These are phyloP conservation scores for Omphalotus guepiniiformis DNA, from an alignment of 768 basidiomycete genomes.

Conservation along the genomic window DNA sequence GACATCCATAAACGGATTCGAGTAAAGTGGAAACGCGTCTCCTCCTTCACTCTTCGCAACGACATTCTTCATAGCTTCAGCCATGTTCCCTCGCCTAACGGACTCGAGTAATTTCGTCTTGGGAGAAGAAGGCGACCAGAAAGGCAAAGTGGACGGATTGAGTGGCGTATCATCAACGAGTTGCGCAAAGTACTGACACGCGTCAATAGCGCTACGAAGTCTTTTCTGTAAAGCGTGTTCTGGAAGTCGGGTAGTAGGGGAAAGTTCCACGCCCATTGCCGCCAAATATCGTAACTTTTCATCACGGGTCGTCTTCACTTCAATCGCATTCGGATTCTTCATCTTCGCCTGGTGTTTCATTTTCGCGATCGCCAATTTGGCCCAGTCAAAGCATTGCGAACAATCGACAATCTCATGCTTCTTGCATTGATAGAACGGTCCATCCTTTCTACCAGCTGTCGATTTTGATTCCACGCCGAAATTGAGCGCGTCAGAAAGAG, in stretches of 20 bases:
- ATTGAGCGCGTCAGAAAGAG: constrained; percentile 18
- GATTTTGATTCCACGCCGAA: constrained; percentile 12
- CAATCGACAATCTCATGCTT: constrained; percentile 27
- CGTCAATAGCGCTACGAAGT: constrained; percentile 3
- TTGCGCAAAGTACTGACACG: neutral
- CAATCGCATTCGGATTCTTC: constrained; percentile 1
- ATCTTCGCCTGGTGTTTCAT: constrained; percentile 23
- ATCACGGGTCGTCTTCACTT: neutral
- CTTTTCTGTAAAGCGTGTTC: constrained; percentile 1
- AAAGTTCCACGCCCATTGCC: constrained; percentile 2
- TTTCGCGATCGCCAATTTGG: constrained; percentile 11
- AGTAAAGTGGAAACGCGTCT: constrained; percentile 3
- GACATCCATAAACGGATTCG: constrained; percentile 10
- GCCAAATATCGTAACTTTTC: neutral
- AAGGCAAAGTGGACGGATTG: constrained; percentile 1
- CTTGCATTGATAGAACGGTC: constrained; percentile 22
- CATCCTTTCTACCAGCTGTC: neutral
- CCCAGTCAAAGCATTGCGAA: constrained; percentile 32
- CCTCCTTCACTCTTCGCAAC: neutral
- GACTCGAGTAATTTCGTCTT: neutral
- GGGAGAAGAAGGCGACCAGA: neutral
- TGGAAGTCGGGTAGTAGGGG: constrained; percentile 2
- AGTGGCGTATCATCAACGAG: neutral
- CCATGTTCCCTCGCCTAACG: neutral
- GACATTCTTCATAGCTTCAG: neutral